phyloP scores from a whole-genome alignment of 257 asterid genomes.

The Solanum okadae region DNA sequence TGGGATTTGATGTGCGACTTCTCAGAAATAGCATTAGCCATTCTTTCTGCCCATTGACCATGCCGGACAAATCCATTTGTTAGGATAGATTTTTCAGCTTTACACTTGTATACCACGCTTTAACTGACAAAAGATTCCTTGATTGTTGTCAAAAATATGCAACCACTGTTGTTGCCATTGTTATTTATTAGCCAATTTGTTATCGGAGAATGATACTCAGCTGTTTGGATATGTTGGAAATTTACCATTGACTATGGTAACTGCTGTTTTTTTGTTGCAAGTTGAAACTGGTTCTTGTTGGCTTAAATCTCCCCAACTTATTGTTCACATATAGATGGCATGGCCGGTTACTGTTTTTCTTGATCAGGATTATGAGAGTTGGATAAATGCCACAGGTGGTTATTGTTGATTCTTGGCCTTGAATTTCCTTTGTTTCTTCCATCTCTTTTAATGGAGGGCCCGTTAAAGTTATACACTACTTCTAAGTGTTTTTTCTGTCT shows the following conservation, averaged over 20 bases:
- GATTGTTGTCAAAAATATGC: neutral
- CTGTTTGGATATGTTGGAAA: neutral
- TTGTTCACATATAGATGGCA: neutral
- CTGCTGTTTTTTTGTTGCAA: neutral
- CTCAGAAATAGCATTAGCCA: neutral
- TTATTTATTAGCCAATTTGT: neutral
- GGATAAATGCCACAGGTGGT: neutral
- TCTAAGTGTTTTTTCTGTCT: neutral
- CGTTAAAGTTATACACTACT: neutral
- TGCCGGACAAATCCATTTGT: slow-evolving; percentile 1
- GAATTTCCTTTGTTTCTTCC: neutral
- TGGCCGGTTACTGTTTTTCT: neutral
- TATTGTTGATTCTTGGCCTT: neutral
- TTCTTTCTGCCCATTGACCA: slow-evolving; percentile 14
- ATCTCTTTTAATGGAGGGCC: neutral
- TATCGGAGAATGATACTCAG: neutral
- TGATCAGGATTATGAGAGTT: neutral
- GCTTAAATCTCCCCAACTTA: neutral
- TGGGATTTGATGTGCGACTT: slow-evolving; percentile 4
- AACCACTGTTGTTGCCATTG: neutral
- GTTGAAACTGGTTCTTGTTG: neutral
- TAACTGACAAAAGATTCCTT: neutral
- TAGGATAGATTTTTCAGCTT: neutral
- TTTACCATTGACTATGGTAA: neutral
- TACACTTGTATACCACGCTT: neutral